These are phyloP conservation scores for Fusarium anguioides DNA, from an alignment of 2,329 filamentous ascomycete species.

Conservation along the genomic window DNA sequence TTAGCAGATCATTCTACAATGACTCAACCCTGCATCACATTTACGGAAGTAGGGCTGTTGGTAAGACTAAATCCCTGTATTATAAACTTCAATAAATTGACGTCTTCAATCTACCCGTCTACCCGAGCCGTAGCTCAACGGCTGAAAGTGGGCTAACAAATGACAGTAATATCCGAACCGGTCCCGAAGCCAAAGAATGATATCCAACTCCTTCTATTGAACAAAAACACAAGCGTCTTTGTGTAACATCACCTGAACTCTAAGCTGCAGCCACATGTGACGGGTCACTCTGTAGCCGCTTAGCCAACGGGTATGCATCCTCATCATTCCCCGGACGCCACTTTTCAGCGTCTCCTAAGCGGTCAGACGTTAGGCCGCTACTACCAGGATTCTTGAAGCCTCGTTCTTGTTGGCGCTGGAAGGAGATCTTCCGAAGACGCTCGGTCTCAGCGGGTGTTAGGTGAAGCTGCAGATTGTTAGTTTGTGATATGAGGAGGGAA, in stretches of 20 bases:
- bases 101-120: too few relatives aligned
- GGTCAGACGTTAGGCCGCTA: constrained; percentile 5
- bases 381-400: constrained; percentile 13
- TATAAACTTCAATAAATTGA: too few relatives aligned
- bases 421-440: constrained; percentile 10
- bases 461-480: background rate
- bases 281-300: constrained; percentile 1
- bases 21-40: too few relatives aligned
- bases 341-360: constrained; percentile 13
- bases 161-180: too few relatives aligned
- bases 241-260: rapidly evolving
- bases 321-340: background rate
- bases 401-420: constrained; percentile 11
- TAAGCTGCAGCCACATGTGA: background rate
- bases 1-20: too few relatives aligned
- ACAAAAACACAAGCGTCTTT: background rate
- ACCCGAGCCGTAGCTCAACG: background rate
- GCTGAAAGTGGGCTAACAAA: background rate
- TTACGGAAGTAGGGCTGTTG: too few relatives aligned
- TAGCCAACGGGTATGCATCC: background rate
- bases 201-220: background rate
- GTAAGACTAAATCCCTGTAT: rapidly evolving
- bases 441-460: constrained; percentile 19
- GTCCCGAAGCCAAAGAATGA: background rate
- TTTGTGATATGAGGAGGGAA: rapidly evolving